These are phyloP conservation scores for Anethum foeniculum DNA, from an alignment of 140 eudicot species.

Conservation along the genomic window DNA sequence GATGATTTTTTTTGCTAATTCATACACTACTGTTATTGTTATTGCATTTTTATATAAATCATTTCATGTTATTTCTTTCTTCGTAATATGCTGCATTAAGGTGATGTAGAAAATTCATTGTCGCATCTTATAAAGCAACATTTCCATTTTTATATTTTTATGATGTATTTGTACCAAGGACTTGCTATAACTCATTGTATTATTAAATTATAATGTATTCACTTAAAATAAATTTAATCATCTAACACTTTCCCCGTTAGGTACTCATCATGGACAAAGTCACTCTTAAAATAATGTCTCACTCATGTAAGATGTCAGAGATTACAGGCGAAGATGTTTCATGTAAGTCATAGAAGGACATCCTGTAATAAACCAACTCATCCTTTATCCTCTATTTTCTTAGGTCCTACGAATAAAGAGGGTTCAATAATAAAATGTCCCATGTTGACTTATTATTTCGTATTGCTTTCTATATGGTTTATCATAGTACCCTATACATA, in stretches of 20 bases:
- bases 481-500: background rate
- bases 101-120: background rate
- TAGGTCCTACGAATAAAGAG: background rate
- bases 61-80: background rate
- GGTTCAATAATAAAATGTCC: background rate
- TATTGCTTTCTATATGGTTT: background rate
- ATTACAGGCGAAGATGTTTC: constrained; percentile 96
- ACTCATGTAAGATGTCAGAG: constrained; percentile 98
- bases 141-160: background rate
- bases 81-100: background rate
- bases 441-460: background rate
- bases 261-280: constrained; percentile 93
- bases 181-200: background rate
- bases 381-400: background rate
- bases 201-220: background rate
- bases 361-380: background rate
- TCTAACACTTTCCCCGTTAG: constrained; percentile 32
- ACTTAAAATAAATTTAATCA: background rate
- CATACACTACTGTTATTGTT: too few species aligned
- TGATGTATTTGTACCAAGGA: background rate
- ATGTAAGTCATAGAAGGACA: constrained; percentile 34
- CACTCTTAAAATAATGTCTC: constrained; percentile 79
- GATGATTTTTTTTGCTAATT: background rate
- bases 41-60: background rate
- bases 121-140: background rate